phyloP scores from a whole-genome alignment of 331 rosid genomes.

The Spiraea crenata region DNA sequence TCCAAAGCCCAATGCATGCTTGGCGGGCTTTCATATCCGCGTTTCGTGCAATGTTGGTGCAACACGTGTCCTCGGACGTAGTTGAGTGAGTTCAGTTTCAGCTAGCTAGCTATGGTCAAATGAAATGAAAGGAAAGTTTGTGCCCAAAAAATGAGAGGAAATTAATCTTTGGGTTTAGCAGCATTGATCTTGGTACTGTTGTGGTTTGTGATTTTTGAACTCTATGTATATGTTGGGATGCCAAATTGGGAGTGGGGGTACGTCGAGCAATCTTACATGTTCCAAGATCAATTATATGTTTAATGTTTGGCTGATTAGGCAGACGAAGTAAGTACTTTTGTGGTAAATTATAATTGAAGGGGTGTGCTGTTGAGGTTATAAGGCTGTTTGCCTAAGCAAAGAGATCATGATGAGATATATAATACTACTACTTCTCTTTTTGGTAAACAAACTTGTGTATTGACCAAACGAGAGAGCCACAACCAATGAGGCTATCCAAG shows the following conservation, averaged over 20 bases:
- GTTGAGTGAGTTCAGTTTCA: slow-evolving; percentile 13
- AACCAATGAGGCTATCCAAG: too few species aligned
- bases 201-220: neutral
- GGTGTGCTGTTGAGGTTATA: too few species aligned
- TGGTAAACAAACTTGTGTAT: too few species aligned
- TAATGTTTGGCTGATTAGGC: too few species aligned
- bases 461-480: too few species aligned
- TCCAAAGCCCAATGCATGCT: slow-evolving; percentile 30
- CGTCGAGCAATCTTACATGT: slow-evolving; percentile 22
- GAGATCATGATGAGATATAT: too few species aligned
- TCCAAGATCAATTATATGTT: neutral
- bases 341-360: too few species aligned
- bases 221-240: slow-evolving; percentile 22
- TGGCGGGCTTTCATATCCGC: slow-evolving; percentile 19
- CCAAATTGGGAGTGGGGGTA: slow-evolving; percentile 16
- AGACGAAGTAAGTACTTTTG: too few species aligned
- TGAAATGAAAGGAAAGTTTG: too few species aligned
- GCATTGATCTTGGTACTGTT: slow-evolving; percentile 18
- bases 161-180: slow-evolving; percentile 16
- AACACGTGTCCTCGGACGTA: slow-evolving; percentile 13
- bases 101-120: too few species aligned
- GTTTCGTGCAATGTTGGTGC: slow-evolving; percentile 5
- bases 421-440: too few species aligned
- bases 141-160: neutral
- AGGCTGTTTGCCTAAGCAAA: too few species aligned